Evolutionary conservation across 805 yeast genomes (phyloP).

Genomic region (Cyberlindnera maritima): DNA sequence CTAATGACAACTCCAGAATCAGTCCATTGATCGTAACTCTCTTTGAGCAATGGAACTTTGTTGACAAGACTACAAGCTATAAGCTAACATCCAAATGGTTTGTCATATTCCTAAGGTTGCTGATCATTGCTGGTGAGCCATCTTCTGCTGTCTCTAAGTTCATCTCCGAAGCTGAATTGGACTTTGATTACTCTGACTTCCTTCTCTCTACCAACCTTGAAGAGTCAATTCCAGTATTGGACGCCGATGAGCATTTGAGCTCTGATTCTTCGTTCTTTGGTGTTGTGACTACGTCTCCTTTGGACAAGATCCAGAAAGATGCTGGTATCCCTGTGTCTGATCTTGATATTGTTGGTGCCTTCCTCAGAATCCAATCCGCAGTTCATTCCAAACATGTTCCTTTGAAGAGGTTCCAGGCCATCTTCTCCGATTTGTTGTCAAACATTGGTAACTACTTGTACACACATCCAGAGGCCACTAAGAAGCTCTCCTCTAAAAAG

Average conservation of each 20-base stretch:
- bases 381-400: slow-evolving; percentile 25
- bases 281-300: slow-evolving; percentile 31
- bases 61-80: slow-evolving; percentile 31
- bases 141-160: slow-evolving; percentile 10
- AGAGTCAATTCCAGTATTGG: slow-evolving; percentile 8
- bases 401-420: slow-evolving; percentile 25
- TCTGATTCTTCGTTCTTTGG: slow-evolving; percentile 33
- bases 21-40: slow-evolving; percentile 59
- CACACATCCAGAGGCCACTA: slow-evolving; percentile 17
- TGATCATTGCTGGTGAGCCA: slow-evolving; percentile 61
- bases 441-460: slow-evolving; percentile 42
- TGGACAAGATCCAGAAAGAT: slow-evolving; percentile 26
- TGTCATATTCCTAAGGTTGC: slow-evolving; percentile 41
- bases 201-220: slow-evolving; percentile 20
- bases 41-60: slow-evolving; percentile 68
- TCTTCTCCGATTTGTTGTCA: slow-evolving; percentile 38
- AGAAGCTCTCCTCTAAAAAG: slow-evolving; percentile 19
- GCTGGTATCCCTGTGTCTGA: slow-evolving; percentile 41
- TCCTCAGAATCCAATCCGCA: slow-evolving; percentile 37
- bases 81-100: slow-evolving; percentile 46
- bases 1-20: slow-evolving; percentile 33
- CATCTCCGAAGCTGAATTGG: slow-evolving; percentile 15
- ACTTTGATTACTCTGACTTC: slow-evolving; percentile 23
- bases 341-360: slow-evolving; percentile 46
- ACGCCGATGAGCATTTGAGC: slow-evolving; percentile 16